Percentiles rank a stretch among this genome's conserved stretches.
These are phyloP conservation scores for Rhizopus arrhizus DNA, from an alignment of 371 early-diverging fungal species.

Conservation along the genomic window DNA sequence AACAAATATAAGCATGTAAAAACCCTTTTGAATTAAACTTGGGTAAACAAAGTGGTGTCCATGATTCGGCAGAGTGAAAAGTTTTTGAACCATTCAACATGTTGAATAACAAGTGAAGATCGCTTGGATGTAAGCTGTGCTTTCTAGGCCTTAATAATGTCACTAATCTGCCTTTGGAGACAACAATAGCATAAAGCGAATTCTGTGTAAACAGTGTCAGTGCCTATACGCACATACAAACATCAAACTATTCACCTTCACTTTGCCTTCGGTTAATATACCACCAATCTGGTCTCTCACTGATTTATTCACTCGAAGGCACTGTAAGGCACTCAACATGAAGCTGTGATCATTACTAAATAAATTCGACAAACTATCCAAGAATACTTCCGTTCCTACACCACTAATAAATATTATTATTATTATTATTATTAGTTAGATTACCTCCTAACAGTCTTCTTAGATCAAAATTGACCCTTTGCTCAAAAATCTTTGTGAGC, in stretches of 20 bases:
- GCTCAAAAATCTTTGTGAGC: slow-evolving; percentile 83
- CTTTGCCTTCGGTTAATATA: slow-evolving; percentile 57
- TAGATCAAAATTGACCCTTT: slow-evolving; percentile 88
- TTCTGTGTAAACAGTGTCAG: slow-evolving; percentile 32
- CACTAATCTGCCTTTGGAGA: slow-evolving; percentile 75
- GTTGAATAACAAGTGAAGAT: slow-evolving; percentile 84
- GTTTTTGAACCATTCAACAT: slow-evolving; percentile 78
- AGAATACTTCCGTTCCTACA: slow-evolving; percentile 82
- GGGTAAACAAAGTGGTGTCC: slow-evolving; percentile 96
- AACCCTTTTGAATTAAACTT: slow-evolving; percentile 87
- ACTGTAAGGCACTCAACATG: slow-evolving; percentile 79
- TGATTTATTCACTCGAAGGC: slow-evolving; percentile 67
- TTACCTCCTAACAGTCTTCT: slow-evolving; percentile 74
- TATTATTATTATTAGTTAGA: not conserved
- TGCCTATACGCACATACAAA: not conserved
- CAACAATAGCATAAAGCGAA: slow-evolving; percentile 77
- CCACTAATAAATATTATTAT: not conserved
- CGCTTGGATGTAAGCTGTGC: slow-evolving; percentile 82
- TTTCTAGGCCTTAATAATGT: slow-evolving; percentile 77
- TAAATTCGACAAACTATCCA: slow-evolving; percentile 76
- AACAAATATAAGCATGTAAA: slow-evolving; percentile 86
- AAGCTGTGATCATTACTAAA: slow-evolving; percentile 75
- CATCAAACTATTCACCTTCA: slow-evolving; percentile 7
- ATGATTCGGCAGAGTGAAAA: slow-evolving; percentile 78
- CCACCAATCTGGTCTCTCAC: slow-evolving; percentile 69